Percentiles rank a stretch among this genome's conserved stretches.
phyloP scores from a whole-genome alignment of 768 basidiomycete species.

The Trametes villosa region DNA sequence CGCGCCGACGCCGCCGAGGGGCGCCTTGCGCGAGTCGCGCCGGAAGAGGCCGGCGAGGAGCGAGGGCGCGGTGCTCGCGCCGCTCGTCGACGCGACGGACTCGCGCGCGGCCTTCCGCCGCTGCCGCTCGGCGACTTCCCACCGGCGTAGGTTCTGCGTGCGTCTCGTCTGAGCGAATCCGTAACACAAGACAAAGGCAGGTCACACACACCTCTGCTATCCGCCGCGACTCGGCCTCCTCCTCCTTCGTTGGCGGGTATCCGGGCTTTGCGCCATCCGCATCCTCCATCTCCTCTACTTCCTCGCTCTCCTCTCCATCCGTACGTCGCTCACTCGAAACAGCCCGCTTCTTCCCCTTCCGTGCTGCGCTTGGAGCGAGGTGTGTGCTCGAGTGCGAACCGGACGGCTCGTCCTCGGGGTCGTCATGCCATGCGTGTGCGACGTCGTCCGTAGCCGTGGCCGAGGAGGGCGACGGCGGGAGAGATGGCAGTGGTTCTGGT shows the following conservation, averaged over 20 bases:
- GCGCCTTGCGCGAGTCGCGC: slow-evolving; percentile 40
- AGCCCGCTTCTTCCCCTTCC: slow-evolving; percentile 1
- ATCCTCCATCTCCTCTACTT: slow-evolving; percentile 21
- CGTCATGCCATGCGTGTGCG: slow-evolving; percentile 40
- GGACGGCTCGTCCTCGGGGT: slow-evolving; percentile 25
- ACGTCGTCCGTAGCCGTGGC: slow-evolving; percentile 38
- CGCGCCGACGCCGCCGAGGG: slow-evolving; percentile 44
- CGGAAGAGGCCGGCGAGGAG: slow-evolving; percentile 62
- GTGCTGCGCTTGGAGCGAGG: not conserved
- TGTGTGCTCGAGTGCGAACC: not conserved
- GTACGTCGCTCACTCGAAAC: slow-evolving; percentile 37
- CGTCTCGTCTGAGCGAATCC: too few species aligned
- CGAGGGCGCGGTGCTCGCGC: slow-evolving; percentile 41
- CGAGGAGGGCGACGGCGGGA: slow-evolving; percentile 37
- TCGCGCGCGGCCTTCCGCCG: slow-evolving; percentile 75
- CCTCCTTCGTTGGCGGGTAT: slow-evolving; percentile 74
- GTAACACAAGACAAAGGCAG: not conserved
- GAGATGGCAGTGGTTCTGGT: slow-evolving; percentile 36
- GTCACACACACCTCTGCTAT: slow-evolving; percentile 66
- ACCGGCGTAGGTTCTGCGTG: slow-evolving; percentile 72
- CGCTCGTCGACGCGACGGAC: slow-evolving; percentile 39
- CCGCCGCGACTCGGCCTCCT: slow-evolving; percentile 66
- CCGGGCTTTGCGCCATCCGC: slow-evolving; percentile 34
- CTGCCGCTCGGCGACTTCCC: slow-evolving; percentile 79
- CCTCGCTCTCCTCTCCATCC: slow-evolving; percentile 33